Conservation (phyloP, 2,329 filamentous ascomycete species). For the Fusarium mundagurra region DNA sequence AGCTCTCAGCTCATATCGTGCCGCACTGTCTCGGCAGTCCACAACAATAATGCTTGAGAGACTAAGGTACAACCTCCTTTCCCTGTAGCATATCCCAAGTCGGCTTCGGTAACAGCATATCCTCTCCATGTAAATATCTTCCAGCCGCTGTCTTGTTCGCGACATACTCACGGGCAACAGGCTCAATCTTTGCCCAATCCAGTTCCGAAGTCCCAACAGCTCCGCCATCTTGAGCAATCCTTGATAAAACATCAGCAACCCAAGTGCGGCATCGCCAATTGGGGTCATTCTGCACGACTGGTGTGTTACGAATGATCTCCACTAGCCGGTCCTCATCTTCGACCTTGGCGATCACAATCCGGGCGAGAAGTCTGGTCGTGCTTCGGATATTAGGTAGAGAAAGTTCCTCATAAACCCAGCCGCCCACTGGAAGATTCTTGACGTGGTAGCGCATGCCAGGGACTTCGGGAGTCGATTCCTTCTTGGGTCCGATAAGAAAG, state of each 20-base stretch:
- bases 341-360: slow-evolving; percentile 49
- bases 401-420: slow-evolving; percentile 44
- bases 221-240: slow-evolving; percentile 48
- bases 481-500: slow-evolving; percentile 46
- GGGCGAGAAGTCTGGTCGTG: slow-evolving; percentile 46
- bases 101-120: not conserved
- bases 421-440: slow-evolving; percentile 36
- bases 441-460: slow-evolving; percentile 46
- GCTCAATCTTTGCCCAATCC: slow-evolving; percentile 49
- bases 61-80: not conserved
- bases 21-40: too few species aligned
- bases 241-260: slow-evolving; percentile 48
- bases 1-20: not conserved
- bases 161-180: not conserved
- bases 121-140: not conserved
- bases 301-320: slow-evolving; percentile 45
- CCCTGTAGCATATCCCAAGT: not conserved
- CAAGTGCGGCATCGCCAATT: slow-evolving; percentile 54
- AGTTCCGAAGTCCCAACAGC: slow-evolving; percentile 50
- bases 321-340: slow-evolving; percentile 40
- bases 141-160: not conserved
- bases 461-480: slow-evolving; percentile 29
- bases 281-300: slow-evolving; percentile 48
- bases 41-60: not conserved
- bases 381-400: slow-evolving; percentile 27